These are phyloP conservation scores for Hyaloperonospora arabidopsidis DNA, from an alignment of 352 stramenopile genomes.

Conservation along the genomic window DNA sequence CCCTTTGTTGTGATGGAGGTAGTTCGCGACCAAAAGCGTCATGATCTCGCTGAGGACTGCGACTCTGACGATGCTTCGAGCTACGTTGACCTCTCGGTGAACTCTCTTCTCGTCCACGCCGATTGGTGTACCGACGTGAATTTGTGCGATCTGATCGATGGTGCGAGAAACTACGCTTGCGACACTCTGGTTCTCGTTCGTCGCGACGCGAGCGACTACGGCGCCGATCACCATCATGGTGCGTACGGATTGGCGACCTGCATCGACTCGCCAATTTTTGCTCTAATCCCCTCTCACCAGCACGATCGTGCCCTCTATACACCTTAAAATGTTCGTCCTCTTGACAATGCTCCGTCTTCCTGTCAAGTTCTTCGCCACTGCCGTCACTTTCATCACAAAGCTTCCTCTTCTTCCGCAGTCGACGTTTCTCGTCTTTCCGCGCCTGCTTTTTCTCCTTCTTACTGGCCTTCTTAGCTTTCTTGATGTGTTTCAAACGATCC, in stretches of 20 bases:
- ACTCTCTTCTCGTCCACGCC: conserved; percentile 8
- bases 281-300: conserved; percentile 9
- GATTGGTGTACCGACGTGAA: neutral
- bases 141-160: conserved; percentile 4
- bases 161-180: conserved; percentile 5
- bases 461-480: conserved; percentile 62
- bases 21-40: conserved; percentile 25
- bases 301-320: conserved; percentile 7
- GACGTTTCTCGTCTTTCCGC: conserved; percentile 28
- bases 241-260: conserved; percentile 9
- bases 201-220: neutral
- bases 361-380: conserved; percentile 17
- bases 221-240: neutral
- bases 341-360: conserved; percentile 3
- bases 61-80: conserved; percentile 15
- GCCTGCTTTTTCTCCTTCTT: conserved; percentile 62
- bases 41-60: conserved; percentile 6
- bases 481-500: conserved; percentile 67
- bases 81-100: conserved; percentile 10
- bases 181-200: conserved; percentile 4
- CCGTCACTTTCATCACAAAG: conserved; percentile 18
- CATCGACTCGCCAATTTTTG: conserved; percentile 15
- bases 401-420: conserved; percentile 42
- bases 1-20: conserved; percentile 5
- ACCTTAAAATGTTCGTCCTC: conserved; percentile 11